Conservation (phyloP, 441 rosid species). For the Pelargonium australe region DNA sequence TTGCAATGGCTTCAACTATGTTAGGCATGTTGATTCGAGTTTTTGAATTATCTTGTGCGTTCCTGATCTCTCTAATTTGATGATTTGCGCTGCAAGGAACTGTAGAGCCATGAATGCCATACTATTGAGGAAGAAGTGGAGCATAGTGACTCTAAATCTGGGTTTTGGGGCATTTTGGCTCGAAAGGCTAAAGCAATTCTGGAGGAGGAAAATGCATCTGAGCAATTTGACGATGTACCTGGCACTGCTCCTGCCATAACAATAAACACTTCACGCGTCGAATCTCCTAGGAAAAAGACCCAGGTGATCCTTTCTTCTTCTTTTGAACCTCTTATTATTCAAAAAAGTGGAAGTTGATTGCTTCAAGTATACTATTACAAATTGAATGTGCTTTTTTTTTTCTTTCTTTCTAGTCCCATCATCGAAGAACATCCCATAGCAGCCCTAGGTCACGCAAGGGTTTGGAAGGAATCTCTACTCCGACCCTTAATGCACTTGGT, state of each 20-base stretch:
- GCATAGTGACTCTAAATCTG: slow-evolving; percentile 45
- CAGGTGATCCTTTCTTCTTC: slow-evolving; percentile 28
- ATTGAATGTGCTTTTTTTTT: no score
- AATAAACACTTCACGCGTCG: slow-evolving; percentile 28
- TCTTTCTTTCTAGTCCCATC: slow-evolving; percentile 24
- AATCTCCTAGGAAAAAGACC: slow-evolving; percentile 27
- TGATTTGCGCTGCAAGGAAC: slow-evolving; percentile 54
- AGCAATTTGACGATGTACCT: slow-evolving; percentile 25
- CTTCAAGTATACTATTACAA: no score
- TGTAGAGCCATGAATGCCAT: neutral
- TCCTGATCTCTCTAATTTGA: neutral
- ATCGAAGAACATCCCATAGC: slow-evolving; percentile 28
- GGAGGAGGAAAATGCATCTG: slow-evolving; percentile 58
- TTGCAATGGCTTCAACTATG: neutral
- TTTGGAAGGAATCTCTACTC: slow-evolving; percentile 54
- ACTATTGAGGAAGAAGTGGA: slow-evolving; percentile 38
- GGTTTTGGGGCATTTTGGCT: slow-evolving; percentile 94
- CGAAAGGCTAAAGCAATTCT: slow-evolving; percentile 90
- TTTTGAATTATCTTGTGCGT: neutral
- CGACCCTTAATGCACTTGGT: slow-evolving; percentile 66
- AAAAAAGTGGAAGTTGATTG: no score
- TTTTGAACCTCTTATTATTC: neutral
- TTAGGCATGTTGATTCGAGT: no score
- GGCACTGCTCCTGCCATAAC: slow-evolving; percentile 18
- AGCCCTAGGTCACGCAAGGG: slow-evolving; percentile 50